Evolutionary conservation across 129 eudicot species (phyloP).

Genomic region (Flaveria bidentis): DNA sequence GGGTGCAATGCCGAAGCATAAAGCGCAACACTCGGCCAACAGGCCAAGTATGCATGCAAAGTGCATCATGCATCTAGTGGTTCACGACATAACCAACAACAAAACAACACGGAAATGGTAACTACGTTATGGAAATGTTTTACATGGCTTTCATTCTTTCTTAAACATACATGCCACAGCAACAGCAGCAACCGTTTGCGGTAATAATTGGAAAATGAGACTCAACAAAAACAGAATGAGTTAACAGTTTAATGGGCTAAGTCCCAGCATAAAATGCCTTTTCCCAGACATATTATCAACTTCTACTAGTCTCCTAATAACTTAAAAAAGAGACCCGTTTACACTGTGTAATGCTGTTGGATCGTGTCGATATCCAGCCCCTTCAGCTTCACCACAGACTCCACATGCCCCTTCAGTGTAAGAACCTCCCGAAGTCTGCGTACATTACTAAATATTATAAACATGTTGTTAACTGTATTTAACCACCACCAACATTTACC

Average conservation of each 20-base stretch:
- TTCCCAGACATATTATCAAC: slow-evolving; percentile 36
- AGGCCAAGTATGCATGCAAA: too few species aligned
- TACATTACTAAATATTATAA: background rate
- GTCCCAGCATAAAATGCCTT: slow-evolving; percentile 35
- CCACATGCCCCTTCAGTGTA: slow-evolving; percentile 97
- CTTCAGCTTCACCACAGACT: slow-evolving; percentile 92
- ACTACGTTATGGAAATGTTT: slow-evolving; percentile 23
- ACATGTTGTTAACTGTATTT: background rate
- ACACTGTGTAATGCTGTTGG: slow-evolving; percentile 94
- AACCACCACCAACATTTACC: background rate
- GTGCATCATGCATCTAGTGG: background rate
- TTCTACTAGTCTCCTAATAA: slow-evolving; percentile 40
- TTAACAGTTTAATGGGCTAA: slow-evolving; percentile 33
- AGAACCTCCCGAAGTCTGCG: slow-evolving; percentile 89
- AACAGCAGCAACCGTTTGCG: slow-evolving; percentile 23
- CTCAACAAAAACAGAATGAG: slow-evolving; percentile 25
- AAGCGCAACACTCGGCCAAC: too few species aligned
- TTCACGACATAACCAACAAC: background rate
- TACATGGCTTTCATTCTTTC: slow-evolving; percentile 34
- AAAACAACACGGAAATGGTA: background rate
- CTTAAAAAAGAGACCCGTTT: slow-evolving; percentile 17
- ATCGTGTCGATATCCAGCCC: slow-evolving; percentile 89
- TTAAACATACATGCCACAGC: slow-evolving; percentile 22
- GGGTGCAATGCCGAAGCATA: background rate
- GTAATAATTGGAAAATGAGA: slow-evolving; percentile 19